Evolutionary conservation across 192 early-diverging fungal species (phyloP).

Genomic region (Rhizoclosmatium sp.): DNA sequence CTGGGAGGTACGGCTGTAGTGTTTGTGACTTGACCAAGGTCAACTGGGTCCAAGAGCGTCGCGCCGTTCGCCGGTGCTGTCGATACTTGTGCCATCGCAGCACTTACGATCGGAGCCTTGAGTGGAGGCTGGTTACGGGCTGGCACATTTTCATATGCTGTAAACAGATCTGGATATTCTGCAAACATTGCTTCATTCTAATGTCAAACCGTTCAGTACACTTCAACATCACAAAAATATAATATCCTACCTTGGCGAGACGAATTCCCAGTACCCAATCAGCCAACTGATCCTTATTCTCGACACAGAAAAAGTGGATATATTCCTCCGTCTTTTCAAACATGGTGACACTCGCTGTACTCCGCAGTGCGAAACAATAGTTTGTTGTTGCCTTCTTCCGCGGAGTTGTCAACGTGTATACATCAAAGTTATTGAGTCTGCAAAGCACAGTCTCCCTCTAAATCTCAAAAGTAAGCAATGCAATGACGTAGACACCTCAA

Average conservation of each 20-base stretch:
- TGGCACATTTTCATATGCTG: slow-evolving; percentile 46
- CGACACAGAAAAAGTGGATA: slow-evolving; percentile 74
- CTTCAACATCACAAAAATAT: not conserved
- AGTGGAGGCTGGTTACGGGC: slow-evolving; percentile 31
- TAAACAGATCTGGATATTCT: slow-evolving; percentile 54
- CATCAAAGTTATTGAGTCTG: slow-evolving; percentile 77
- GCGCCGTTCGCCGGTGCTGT: not conserved
- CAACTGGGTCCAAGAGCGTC: not conserved
- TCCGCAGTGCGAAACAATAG: slow-evolving; percentile 86
- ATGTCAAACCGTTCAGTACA: slow-evolving; percentile 1
- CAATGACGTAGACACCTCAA: not conserved
- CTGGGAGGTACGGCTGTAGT: not conserved
- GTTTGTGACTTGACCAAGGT: not conserved
- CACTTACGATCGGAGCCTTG: too few relatives aligned
- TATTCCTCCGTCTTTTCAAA: slow-evolving; percentile 90
- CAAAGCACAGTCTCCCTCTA: slow-evolving; percentile 50
- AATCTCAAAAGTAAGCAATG: not conserved
- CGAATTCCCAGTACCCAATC: slow-evolving; percentile 80
- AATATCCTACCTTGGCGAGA: slow-evolving; percentile 67
- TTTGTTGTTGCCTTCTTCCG: slow-evolving; percentile 76
- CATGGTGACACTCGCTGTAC: slow-evolving; percentile 75
- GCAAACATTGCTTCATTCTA: slow-evolving; percentile 52
- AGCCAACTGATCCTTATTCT: slow-evolving; percentile 67
- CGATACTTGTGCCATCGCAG: too few relatives aligned
- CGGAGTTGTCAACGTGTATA: slow-evolving; percentile 76